These are phyloP conservation scores for Chlorella sp. DNA, from an alignment of 139 green algal genomes.

Conservation along the genomic window DNA sequence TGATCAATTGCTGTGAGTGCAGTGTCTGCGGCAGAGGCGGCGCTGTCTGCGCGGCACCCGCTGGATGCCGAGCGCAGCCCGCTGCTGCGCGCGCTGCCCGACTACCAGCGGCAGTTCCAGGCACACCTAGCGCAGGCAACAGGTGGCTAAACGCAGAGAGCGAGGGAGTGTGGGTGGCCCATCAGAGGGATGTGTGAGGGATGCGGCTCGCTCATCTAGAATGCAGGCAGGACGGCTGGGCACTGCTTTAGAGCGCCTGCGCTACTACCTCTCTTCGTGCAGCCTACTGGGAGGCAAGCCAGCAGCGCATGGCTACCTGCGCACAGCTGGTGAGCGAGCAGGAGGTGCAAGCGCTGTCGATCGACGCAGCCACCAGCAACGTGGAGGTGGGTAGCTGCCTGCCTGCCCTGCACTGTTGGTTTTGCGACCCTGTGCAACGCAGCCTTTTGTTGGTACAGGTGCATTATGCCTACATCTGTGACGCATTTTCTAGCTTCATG, in stretches of 20 bases:
- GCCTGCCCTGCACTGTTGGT: too few relatives aligned
- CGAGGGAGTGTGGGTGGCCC: too few relatives aligned
- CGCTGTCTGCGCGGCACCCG: slow-evolving; percentile 56
- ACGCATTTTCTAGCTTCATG: slow-evolving; percentile 62
- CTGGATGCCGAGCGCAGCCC: slow-evolving; percentile 67
- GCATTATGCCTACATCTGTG: slow-evolving; percentile 84
- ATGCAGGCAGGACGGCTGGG: too few relatives aligned
- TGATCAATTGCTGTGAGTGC: neutral
- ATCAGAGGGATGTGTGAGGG: too few relatives aligned
- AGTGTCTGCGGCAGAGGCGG: slow-evolving; percentile 43
- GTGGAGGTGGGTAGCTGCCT: too few relatives aligned
- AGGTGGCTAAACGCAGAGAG: too few relatives aligned
- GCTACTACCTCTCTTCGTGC: too few relatives aligned
- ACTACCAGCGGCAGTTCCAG: slow-evolving; percentile 84
- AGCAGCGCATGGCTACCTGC: slow-evolving; percentile 56
- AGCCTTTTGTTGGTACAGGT: too few relatives aligned
- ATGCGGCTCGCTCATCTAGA: too few relatives aligned
- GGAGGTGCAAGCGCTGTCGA: slow-evolving; percentile 81
- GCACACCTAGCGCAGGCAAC: slow-evolving; percentile 62
- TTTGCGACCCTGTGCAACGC: too few relatives aligned
- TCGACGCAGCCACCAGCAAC: slow-evolving; percentile 81
- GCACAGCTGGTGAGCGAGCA: slow-evolving; percentile 74
- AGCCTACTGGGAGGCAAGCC: too few relatives aligned
- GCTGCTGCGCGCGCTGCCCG: slow-evolving; percentile 78
- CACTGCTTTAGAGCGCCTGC: too few relatives aligned